Evolutionary conservation across 2,329 filamentous ascomycete genomes (phyloP), one percentile per base, ranked within the genome.

Genomic region (Cyphellophora attinorum): DNA sequence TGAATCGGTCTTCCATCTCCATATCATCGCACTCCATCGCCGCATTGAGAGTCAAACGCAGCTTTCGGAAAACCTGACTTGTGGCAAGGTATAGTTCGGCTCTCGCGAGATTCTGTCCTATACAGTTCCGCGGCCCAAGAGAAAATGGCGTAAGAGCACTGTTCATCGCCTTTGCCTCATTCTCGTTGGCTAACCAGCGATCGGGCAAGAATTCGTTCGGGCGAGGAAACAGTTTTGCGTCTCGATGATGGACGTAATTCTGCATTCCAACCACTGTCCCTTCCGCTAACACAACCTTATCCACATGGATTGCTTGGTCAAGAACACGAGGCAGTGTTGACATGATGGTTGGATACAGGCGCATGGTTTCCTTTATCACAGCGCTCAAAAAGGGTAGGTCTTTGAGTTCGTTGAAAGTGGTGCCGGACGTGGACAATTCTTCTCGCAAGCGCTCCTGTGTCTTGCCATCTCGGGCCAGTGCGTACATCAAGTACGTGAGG

Each of bases 121-220:
- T 42, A 41, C 64, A 68, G 6, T 47, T 46, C 11, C 64, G 49
- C 4, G 56, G 57, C 1, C 65, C 65, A 23, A 56, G 56, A 3
- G 55, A 51, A 38, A 66, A 66, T 1, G 50, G 51, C 4, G 64
- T 54, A 32, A 62, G 52, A 3, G 4, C 57, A 54, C 14, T 51
- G 45, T 3, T 50, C 15, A 40, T 37, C 34, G 23, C 6, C 47
- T 42, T 19, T 49, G 45, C 29, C 38, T 38, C 11, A 45, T 38
- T 12, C 54, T 25, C 37, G 42, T 18, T 37, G 41, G 8, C 41
- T 33, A 13, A 43, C 61, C 62, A 65, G 25, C 62, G 55, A 37
- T 64, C 58, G 0, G 62, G 61, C 4, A 56, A 44, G 34, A 60
- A 65, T 0, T 34, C 19, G 13, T 41, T 34, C 3, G 54, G 51